Evolutionary conservation across 208 protist genomes (phyloP).

Genomic region (Acanthamoeba lenticulata): DNA sequence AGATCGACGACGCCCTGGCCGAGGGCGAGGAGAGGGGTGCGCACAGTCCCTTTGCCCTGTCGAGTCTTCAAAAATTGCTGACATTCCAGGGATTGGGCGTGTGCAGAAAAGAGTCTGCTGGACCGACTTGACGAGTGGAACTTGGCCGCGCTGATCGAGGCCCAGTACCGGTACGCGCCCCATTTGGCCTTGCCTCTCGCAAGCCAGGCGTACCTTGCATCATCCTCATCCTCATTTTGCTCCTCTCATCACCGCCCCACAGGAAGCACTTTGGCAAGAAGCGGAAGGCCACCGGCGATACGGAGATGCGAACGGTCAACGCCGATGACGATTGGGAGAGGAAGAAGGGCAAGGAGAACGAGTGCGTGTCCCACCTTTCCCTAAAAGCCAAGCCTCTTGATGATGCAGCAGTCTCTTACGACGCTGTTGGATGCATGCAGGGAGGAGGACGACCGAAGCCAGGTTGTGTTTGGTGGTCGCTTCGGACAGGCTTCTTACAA

Average conservation of each 20-base stretch:
- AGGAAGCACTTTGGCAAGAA: not conserved
- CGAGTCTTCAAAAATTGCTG: too few relatives aligned
- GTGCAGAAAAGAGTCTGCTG: not conserved
- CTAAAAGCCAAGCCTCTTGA: not conserved
- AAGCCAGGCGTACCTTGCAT: too few relatives aligned
- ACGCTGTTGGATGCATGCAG: not conserved
- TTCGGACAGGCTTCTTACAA: slow-evolving; percentile 4
- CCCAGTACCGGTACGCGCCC: not conserved
- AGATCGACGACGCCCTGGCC: not conserved
- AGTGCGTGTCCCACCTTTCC: not conserved
- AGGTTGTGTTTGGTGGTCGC: slow-evolving; percentile 4
- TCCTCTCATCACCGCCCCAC: not conserved
- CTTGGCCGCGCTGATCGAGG: not conserved
- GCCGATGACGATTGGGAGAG: not conserved
- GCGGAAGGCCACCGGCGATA: not conserved
- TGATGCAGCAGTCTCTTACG: not conserved
- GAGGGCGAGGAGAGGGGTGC: not conserved
- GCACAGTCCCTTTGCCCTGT: not conserved
- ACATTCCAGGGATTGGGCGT: not conserved
- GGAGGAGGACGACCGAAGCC: not conserved
- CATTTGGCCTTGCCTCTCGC: too few relatives aligned
- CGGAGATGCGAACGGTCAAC: not conserved
- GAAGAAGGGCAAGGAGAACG: slow-evolving; percentile 56
- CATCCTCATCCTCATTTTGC: not conserved
- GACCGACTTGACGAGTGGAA: slow-evolving; percentile 17